A percentile compares a stretch with the other conserved stretches of the same genome.
Conservation (phyloP, 139 green algal genomes). For the Diplosphaera chodatii region DNA sequence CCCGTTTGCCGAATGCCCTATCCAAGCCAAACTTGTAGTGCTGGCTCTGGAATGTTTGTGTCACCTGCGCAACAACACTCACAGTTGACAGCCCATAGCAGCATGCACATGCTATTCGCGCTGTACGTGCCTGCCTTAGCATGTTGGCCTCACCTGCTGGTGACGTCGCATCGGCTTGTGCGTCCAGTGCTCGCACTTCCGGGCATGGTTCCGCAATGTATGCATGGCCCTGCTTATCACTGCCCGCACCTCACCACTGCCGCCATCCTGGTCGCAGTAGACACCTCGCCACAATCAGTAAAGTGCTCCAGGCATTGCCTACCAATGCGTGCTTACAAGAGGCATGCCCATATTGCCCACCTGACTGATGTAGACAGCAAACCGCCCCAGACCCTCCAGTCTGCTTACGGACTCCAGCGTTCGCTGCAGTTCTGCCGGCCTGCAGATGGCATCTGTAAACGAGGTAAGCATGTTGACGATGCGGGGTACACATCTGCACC, state of each 20-base stretch:
- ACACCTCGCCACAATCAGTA: too few relatives aligned
- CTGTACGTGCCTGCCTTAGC: too few relatives aligned
- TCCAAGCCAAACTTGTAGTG: conserved; percentile 42
- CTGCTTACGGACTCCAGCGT: conserved; percentile 26
- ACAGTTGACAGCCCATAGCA: too few relatives aligned
- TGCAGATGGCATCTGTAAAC: too few relatives aligned
- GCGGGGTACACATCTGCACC: too few relatives aligned
- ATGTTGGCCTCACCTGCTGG: conserved; percentile 19
- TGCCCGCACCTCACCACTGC: too few relatives aligned
- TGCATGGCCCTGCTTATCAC: too few relatives aligned
- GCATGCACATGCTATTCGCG: too few relatives aligned
- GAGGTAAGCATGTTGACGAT: neutral
- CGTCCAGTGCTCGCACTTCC: conserved; percentile 29
- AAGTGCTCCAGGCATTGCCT: too few relatives aligned
- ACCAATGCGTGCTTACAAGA: too few relatives aligned
- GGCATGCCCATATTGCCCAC: too few relatives aligned
- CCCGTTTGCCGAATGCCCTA: conserved; percentile 15
- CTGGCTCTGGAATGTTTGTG: conserved; percentile 35
- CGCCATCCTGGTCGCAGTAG: too few relatives aligned
- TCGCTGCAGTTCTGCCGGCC: conserved; percentile 19
- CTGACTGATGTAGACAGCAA: conserved; percentile 35
- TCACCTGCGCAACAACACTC: conserved; percentile 15
- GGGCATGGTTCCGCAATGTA: neutral
- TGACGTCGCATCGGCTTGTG: conserved; percentile 4
- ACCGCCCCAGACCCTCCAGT: conserved; percentile 19